Evolutionary conservation across 2,329 filamentous ascomycete species (phyloP), one percentile per base, ranked within the genome.

Genomic region (Cordyceps militaris): DNA sequence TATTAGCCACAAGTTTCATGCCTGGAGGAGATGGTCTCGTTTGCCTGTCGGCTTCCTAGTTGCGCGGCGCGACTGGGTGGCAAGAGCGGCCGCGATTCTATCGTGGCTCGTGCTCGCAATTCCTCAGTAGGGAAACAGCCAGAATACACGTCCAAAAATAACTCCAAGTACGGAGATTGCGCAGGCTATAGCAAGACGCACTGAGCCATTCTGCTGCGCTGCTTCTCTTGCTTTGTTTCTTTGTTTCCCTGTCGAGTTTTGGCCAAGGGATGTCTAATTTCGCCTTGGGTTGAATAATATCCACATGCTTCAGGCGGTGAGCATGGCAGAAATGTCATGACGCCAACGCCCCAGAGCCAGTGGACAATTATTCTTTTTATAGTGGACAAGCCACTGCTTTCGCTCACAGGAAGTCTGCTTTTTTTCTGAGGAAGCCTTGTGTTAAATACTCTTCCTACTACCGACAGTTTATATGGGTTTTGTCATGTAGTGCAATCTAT

Each of bases 281-380:
- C 36, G 54, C 8, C 6, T 47, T 30, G 23, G 34, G 38, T 4
- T 43, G 28, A 3, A 14, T n/a, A 38, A 57, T 51, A 51, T 57
- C 28, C 55, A 38, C 55, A 34, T 36, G 43, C 38, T 66, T 65
- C 65, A 63, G 69, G 68, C 68, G 69, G 69, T 71, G 66, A 62
- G 60, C 5, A 19, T 21, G 66, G 66, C 66, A 69, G 65, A 65
- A 63, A 32, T 32, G 30, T 32, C 6, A 32, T 32, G 30, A 11
- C 30, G 6, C 11, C 11, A 6, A 11, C 6, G 6, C 30, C 11
- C 11, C 30, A 32, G 11, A 32, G 30, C 11, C 30, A 11, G 30
- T 32, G 11, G 11, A 6, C 30, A 32, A 32, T 6, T 32, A 32
- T 32, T 32, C 30, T 32, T 6, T 32, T 11, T 11, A 32, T 32